Base-by-base conservation (phyloP, 768 basidiomycete genomes). In the Serpula lacrymans region DNA sequence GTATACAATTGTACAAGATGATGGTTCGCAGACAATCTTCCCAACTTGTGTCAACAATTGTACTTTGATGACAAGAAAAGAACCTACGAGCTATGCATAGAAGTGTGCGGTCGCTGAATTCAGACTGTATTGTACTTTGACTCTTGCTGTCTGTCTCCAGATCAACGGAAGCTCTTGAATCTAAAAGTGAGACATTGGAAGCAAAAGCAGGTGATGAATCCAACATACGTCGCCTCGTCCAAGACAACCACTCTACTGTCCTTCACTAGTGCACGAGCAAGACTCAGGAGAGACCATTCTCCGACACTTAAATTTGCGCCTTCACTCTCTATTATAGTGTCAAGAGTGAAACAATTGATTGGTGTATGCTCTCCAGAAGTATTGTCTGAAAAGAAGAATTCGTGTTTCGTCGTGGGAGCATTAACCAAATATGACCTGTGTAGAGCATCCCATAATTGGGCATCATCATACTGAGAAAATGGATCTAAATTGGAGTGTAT, bases 391-490 rank as follows among this genome's bases (percentile, higher is more conserved):
- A 24, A 58, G 59, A 13, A 69, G 59, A 3, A 72, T 24, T 21
- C 23, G 8, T 24, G 54, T 47, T 65, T 27, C 16, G 13, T 25
- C 31, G 37, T 37, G 46, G 51, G 54, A 64, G 57, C 42, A 26
- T 60, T 57, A 17, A 72, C 41, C 5, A 77, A 57, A 54, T 70
- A 73, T 2, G 84, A 78, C 26, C 84, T 72, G 14, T 75, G 75
- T n/a, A 89, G 65, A 4, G 87, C 84, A 55, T 84, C 82, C 78
- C 82, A 85, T 2, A 89, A 59, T 8, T 69, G 64, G 5, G 80
- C 80, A 48, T 83, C 78, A 39, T 78, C 76, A 46, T 79, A 85
- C 58, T 59, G 68, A 55, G 57, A 77, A 64, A 71, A 90, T 49
- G 82, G 65, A 62, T 69, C 80, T 44, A 77, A 68, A 45, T 70